Evolutionary conservation across 148 eudicot species (phyloP), one percentile per base, ranked within the genome.

Genomic region (Rheum nobile): DNA sequence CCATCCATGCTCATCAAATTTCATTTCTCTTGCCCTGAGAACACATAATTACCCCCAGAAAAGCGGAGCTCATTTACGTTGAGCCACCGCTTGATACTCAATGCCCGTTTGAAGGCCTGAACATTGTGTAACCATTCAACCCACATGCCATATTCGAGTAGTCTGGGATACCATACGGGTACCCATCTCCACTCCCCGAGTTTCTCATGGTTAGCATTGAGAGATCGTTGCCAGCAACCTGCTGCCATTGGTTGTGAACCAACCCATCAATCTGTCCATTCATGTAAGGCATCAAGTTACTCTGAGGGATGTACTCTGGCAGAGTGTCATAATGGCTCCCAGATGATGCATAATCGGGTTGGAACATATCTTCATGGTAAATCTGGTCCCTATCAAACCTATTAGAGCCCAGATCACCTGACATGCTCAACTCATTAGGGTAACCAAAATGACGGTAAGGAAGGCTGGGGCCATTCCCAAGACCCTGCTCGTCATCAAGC

Each of bases 21-120:
- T 32, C 38, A 28, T 24, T 28, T 29, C 4, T 55, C 32, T 26
- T 55, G 29, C 31, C 63, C 28, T 22, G 63, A 13, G 26, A 57
- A 57, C 24, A 55, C 63, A 55, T 24, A 55, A 22, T 55, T 26
- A 0, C 32, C 26, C 57, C 57, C 26, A n/a, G 26, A 21, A 52
- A 52, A 52, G 26, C 24, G 46, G 12, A n/a, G 54, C 22, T 47
- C 21, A 19, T 47, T 16, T 47, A 47, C 1, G 54, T 19, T 19
- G 7, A 1, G 26, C 26, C 57, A 31, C 50, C 9, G 43, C 44
- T 13, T 46, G 24, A 16, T 14, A 8, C 35, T 50, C 84, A 94
- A 75, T 79, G 93, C 73, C 98, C 91, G 80, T 82, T 90, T 48
- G 97, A 90, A 54, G 97, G 97, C 79, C 91, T 80, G 84, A 84